These are phyloP conservation scores for Candida orba DNA, from an alignment of 805 yeast species.

Conservation along the genomic window DNA sequence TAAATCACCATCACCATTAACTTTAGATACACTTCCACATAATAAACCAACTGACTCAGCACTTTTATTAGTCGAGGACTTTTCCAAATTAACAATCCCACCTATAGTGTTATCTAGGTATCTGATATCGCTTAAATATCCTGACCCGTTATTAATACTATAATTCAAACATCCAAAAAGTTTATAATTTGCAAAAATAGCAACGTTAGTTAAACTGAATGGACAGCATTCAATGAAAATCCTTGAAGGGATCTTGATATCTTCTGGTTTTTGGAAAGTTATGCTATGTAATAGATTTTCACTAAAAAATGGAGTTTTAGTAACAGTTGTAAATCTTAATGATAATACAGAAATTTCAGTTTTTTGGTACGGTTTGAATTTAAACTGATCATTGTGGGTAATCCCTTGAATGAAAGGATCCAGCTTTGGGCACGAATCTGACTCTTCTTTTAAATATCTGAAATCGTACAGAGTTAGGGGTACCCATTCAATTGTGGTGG, in stretches of 20 bases:
- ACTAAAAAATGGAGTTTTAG: constrained; percentile 10
- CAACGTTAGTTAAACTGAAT: constrained; percentile 24
- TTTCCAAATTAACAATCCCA: constrained; percentile 15
- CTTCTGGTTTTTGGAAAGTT: constrained; percentile 5
- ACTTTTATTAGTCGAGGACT: background rate
- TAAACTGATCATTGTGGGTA: constrained; percentile 11
- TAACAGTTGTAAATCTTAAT: constrained; percentile 9
- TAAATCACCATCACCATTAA: constrained; percentile 25
- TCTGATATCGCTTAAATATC: constrained; percentile 19
- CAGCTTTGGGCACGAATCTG: background rate
- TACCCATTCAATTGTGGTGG: constrained; percentile 15
- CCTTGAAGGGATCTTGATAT: constrained; percentile 13
- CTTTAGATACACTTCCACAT: constrained; percentile 16
- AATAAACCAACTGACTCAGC: constrained; percentile 19
- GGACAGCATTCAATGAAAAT: constrained; percentile 21
- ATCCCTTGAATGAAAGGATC: constrained; percentile 7
- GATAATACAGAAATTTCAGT: constrained; percentile 11
- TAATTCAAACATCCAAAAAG: constrained; percentile 17
- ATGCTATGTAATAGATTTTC: constrained; percentile 8
- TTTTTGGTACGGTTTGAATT: constrained; percentile 13
- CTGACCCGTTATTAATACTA: constrained; percentile 9
- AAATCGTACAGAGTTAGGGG: constrained; percentile 8
- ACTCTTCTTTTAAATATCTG: constrained; percentile 1
- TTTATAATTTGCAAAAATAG: constrained; percentile 20
- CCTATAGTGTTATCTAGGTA: constrained; percentile 24